Evolutionary conservation across 2,329 filamentous ascomycete species (phyloP).

Genomic region (Sporothrix luriei): DNA sequence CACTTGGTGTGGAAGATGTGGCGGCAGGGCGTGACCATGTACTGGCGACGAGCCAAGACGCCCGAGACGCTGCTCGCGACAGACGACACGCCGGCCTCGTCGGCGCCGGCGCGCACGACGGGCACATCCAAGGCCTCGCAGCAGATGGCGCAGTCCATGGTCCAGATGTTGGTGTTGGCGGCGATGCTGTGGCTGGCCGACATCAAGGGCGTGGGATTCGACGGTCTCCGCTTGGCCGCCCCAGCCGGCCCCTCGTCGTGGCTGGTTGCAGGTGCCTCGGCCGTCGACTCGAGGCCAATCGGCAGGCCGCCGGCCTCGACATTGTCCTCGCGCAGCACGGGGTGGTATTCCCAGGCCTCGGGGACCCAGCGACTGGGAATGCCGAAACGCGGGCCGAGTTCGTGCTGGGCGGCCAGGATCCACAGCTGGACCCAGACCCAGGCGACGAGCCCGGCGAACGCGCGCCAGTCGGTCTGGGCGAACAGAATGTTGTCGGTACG

Average conservation of each 20-base stretch:
- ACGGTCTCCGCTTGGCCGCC: not conserved
- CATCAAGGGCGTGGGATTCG: not conserved
- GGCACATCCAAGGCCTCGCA: slow-evolving; percentile 89
- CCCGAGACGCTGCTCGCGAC: slow-evolving; percentile 58
- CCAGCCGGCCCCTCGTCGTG: slow-evolving; percentile 28
- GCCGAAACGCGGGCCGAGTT: slow-evolving; percentile 86
- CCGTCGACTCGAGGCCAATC: slow-evolving; percentile 61
- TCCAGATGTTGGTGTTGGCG: slow-evolving; percentile 46
- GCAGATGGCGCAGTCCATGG: slow-evolving; percentile 93
- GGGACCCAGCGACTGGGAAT: slow-evolving; percentile 68
- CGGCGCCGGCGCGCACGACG: slow-evolving; percentile 65
- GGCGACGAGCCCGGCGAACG: slow-evolving; percentile 65
- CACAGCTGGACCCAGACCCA: slow-evolving; percentile 91
- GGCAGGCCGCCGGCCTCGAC: slow-evolving; percentile 78
- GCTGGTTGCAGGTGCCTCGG: slow-evolving; percentile 33
- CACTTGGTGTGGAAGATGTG: slow-evolving; percentile 94
- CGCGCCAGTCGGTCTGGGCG: slow-evolving; percentile 65
- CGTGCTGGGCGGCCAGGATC: slow-evolving; percentile 75
- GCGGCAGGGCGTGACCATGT: slow-evolving; percentile 97
- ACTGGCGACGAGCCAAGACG: slow-evolving; percentile 76
- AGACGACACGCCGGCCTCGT: slow-evolving; percentile 44
- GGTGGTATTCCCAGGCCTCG: slow-evolving; percentile 94
- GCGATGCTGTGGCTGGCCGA: slow-evolving; percentile 29
- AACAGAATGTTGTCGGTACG: slow-evolving; percentile 79
- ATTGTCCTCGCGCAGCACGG: slow-evolving; percentile 79